A percentile compares a stretch with the other conserved stretches of the same genome.
Conservation (phyloP, 371 early-diverging fungal genomes). For the Mucor plumbeus region DNA sequence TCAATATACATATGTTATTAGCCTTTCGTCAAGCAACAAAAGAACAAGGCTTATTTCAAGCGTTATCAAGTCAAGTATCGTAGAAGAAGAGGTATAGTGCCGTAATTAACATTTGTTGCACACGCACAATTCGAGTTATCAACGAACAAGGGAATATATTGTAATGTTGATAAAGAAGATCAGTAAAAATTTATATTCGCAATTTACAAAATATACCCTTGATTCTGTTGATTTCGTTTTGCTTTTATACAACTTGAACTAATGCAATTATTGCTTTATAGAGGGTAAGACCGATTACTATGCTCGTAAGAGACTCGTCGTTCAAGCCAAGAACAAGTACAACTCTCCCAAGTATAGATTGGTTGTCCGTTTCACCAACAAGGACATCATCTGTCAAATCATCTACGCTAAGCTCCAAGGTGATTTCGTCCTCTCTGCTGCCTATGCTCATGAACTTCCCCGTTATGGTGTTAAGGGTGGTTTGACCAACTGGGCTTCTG, state of each 20-base stretch:
- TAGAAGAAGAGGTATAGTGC: conserved; percentile 89
- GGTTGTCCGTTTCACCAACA: conserved; percentile 99
- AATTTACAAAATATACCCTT: not conserved
- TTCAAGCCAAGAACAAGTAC: conserved; percentile 99
- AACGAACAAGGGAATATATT: too few species aligned
- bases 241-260: not conserved
- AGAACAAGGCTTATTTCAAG: conserved; percentile 94
- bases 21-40: conserved; percentile 57
- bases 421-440: conserved; percentile 97
- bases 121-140: too few species aligned
- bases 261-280: conserved; percentile 32
- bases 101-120: not conserved
- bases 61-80: conserved; percentile 99
- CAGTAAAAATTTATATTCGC: too few species aligned
- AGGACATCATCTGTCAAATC: conserved; percentile 97
- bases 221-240: not conserved
- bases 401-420: conserved; percentile 99
- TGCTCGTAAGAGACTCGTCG: conserved; percentile 98
- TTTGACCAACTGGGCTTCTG: conserved; percentile 99
- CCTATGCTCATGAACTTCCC: conserved; percentile 99
- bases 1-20: not conserved
- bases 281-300: conserved; percentile 99
- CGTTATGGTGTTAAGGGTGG: conserved; percentile 99
- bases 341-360: conserved; percentile 99
- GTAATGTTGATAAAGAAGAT: too few species aligned